phyloP scores from a whole-genome alignment of 2,329 filamentous ascomycete species.

The Ophiocordyceps camponoti-floridani region DNA sequence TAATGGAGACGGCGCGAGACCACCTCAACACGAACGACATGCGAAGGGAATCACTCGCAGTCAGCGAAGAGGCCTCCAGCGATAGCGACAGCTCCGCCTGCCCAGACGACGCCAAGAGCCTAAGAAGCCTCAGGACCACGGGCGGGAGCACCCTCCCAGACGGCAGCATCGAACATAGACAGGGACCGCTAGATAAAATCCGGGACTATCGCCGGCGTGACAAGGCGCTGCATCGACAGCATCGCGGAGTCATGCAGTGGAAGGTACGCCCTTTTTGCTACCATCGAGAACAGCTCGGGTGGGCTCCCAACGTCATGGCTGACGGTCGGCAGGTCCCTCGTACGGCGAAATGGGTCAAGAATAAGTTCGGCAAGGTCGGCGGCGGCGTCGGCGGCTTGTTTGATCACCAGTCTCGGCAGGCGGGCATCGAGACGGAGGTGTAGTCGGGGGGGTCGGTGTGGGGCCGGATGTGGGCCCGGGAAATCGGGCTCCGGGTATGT shows the following conservation, averaged over 20 bases:
- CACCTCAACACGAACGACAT: slow-evolving; percentile 12
- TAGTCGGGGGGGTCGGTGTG: slow-evolving; percentile 15
- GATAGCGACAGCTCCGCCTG: slow-evolving; percentile 12
- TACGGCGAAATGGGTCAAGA: slow-evolving; percentile 29
- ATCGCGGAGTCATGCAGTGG: slow-evolving; percentile 62
- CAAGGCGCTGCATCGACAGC: slow-evolving; percentile 43
- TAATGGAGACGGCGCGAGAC: slow-evolving; percentile 24
- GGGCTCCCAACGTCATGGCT: slow-evolving; percentile 1
- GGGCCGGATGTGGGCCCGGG: background rate
- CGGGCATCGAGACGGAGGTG: slow-evolving; percentile 51
- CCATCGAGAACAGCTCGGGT: background rate
- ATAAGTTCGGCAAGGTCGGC: slow-evolving; percentile 37
- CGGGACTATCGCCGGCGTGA: slow-evolving; percentile 42
- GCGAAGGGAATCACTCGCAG: slow-evolving; percentile 17
- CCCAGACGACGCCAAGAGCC: slow-evolving; percentile 15
- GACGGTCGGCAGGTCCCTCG: slow-evolving; percentile 16
- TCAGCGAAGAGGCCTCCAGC: slow-evolving; percentile 13
- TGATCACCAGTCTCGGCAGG: slow-evolving; percentile 37
- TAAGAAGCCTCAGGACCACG: slow-evolving; percentile 15
- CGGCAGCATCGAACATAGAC: slow-evolving; percentile 18
- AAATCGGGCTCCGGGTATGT: too few relatives aligned
- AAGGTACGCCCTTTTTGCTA: slow-evolving; percentile 14
- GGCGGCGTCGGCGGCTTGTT: slow-evolving; percentile 39
- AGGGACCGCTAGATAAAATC: slow-evolving; percentile 29
- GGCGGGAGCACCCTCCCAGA: slow-evolving; percentile 10